Evolutionary conservation across 2,329 filamentous ascomycete genomes (phyloP).

Genomic region (Fusarium napiforme): DNA sequence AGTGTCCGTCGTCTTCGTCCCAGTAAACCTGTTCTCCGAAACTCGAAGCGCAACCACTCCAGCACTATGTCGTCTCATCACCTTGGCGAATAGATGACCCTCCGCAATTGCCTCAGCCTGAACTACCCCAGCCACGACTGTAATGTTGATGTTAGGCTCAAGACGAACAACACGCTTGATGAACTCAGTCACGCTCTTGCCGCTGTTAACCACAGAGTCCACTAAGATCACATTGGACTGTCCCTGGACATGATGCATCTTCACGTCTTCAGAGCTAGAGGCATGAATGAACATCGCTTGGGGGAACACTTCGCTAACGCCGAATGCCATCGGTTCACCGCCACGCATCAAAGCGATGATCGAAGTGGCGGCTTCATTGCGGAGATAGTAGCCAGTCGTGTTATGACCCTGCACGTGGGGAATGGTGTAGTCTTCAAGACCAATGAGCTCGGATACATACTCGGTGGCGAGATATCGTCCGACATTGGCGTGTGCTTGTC

Average conservation of each 20-base stretch:
- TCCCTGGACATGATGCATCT: conserved; percentile 52
- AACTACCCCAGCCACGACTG: conserved; percentile 66
- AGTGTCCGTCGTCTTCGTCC: conserved; percentile 64
- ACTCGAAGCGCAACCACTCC: conserved; percentile 63
- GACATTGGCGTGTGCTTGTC: conserved; percentile 59
- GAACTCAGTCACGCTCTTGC: background rate
- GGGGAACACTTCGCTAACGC: conserved; percentile 64
- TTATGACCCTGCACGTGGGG: conserved; percentile 61
- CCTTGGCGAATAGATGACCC: conserved; percentile 11
- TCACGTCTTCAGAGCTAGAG: conserved; percentile 54
- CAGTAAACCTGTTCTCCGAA: conserved; percentile 67
- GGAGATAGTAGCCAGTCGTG: conserved; percentile 58
- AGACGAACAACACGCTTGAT: conserved; percentile 52
- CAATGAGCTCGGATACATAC: conserved; percentile 59
- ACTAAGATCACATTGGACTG: conserved; percentile 62
- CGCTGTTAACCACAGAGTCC: conserved; percentile 69
- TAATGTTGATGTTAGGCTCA: conserved; percentile 55
- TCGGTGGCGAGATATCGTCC: conserved; percentile 66
- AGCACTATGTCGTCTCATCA: conserved; percentile 42
- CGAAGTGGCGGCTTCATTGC: conserved; percentile 58
- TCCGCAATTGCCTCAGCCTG: conserved; percentile 51
- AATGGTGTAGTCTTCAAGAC: conserved; percentile 61
- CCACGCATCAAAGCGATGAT: conserved; percentile 73
- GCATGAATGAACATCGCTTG: conserved; percentile 63
- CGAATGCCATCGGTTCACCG: conserved; percentile 70